Evolutionary conservation across 2,329 filamentous ascomycete species (phyloP).

Genomic region (Celoporthe dispersa): DNA sequence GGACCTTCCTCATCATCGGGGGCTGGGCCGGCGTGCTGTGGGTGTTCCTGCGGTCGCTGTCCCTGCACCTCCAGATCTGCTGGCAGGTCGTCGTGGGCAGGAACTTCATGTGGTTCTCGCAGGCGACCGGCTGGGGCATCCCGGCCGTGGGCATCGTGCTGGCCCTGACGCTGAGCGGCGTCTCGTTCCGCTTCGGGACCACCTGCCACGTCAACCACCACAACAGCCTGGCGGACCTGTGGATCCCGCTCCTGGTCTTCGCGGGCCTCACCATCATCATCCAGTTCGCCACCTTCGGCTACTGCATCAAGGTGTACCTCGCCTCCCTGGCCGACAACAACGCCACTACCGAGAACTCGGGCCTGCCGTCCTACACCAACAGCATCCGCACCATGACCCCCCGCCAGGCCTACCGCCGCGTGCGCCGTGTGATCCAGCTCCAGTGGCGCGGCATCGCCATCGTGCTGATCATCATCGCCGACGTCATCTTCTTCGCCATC

Average conservation of each 20-base stretch:
- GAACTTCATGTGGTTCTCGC: conserved; percentile 85
- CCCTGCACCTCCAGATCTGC: conserved; percentile 95
- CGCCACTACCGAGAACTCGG: conserved; percentile 71
- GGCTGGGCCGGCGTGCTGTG: conserved; percentile 86
- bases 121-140: conserved; percentile 82
- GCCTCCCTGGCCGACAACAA: conserved; percentile 77
- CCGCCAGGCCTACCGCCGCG: conserved; percentile 83
- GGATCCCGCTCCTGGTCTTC: conserved; percentile 85
- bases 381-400: conserved; percentile 80
- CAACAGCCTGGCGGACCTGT: conserved; percentile 82
- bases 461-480: conserved; percentile 84
- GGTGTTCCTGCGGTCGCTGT: conserved; percentile 88
- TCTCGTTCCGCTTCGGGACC: conserved; percentile 90
- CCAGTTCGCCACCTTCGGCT: conserved; percentile 84
- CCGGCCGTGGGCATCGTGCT: conserved; percentile 75
- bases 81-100: conserved; percentile 92
- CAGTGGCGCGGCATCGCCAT: conserved; percentile 95
- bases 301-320: conserved; percentile 95
- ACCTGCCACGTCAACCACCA: conserved; percentile 94
- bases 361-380: conserved; percentile 73
- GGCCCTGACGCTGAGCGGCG: conserved; percentile 82
- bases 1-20: conserved; percentile 82
- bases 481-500: conserved; percentile 92
- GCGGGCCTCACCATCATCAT: conserved; percentile 76
- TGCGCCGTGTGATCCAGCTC: conserved; percentile 83